Evolutionary conservation across 345 rosid genomes (phyloP).

Genomic region (Gynandropsis gynandra): DNA sequence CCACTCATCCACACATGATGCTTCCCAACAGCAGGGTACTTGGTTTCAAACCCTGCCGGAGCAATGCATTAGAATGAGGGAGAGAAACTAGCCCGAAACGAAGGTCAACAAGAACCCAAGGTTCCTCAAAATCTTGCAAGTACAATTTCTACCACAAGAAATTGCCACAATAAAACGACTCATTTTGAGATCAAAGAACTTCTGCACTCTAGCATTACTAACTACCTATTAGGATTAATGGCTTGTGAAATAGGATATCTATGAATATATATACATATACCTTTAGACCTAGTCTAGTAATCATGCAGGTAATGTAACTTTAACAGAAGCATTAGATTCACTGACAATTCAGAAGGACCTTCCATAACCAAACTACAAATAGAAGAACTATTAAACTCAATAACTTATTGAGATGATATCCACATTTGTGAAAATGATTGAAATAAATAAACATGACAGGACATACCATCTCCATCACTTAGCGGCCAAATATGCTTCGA

Average conservation of each 20-base stretch:
- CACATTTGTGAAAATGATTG: neutral
- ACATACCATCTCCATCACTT: constrained; percentile 19
- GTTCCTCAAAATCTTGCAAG: neutral
- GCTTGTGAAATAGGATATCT: constrained; percentile 3
- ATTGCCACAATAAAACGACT: no score
- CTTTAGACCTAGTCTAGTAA: neutral
- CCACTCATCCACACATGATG: neutral
- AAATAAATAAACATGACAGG: neutral
- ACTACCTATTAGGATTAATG: constrained; percentile 1
- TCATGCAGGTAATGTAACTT: constrained; percentile 3
- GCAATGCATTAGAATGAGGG: neutral
- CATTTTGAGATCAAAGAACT: no score
- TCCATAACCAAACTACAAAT: constrained; percentile 6
- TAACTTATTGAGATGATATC: constrained; percentile 15
- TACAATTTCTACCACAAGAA: neutral
- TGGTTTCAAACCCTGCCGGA: neutral
- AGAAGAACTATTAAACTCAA: neutral
- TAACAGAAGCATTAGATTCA: constrained; percentile 1
- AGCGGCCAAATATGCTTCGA: constrained; percentile 37
- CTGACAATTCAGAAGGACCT: constrained; percentile 2
- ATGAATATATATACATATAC: neutral
- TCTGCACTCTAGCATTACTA: neutral
- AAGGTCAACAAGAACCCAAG: neutral
- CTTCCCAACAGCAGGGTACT: constrained; percentile 6
- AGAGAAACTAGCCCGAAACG: neutral